Percentiles rank a stretch among this genome's conserved stretches.
phyloP scores from a whole-genome alignment of 306 rosid genomes.

The Inga oerstediana region DNA sequence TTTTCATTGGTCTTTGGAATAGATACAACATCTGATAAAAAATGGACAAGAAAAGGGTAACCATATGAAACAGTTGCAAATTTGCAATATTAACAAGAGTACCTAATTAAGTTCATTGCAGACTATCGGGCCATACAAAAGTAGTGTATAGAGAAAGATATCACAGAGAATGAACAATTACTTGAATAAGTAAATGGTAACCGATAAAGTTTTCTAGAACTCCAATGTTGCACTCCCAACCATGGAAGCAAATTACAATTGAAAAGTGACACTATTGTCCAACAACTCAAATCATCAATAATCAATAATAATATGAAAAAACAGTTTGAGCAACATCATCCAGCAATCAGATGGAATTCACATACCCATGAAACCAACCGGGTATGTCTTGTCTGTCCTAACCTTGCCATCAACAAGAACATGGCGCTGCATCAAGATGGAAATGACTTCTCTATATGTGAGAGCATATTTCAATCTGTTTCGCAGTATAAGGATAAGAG shows the following conservation, averaged over 20 bases:
- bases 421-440: constrained; percentile 66
- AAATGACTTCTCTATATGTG: constrained; percentile 59
- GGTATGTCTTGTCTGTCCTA: constrained; percentile 60
- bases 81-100: background rate
- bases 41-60: background rate
- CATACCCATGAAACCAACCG: constrained; percentile 65
- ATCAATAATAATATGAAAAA: background rate
- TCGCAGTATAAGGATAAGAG: constrained; percentile 59
- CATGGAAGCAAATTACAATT: background rate
- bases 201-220: background rate
- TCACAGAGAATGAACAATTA: background rate
- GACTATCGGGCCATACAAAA: background rate
- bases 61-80: constrained; percentile 17
- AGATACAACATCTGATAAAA: constrained; percentile 54
- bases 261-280: background rate
- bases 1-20: constrained; percentile 65
- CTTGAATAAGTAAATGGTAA: background rate
- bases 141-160: background rate
- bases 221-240: background rate
- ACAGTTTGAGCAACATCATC: background rate
- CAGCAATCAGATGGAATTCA: background rate
- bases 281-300: background rate
- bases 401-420: constrained; percentile 63
- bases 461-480: constrained; percentile 67
- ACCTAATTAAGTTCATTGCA: background rate